phyloP scores from a whole-genome alignment of 352 stramenopile genomes.

The Vaucheria bursata region DNA sequence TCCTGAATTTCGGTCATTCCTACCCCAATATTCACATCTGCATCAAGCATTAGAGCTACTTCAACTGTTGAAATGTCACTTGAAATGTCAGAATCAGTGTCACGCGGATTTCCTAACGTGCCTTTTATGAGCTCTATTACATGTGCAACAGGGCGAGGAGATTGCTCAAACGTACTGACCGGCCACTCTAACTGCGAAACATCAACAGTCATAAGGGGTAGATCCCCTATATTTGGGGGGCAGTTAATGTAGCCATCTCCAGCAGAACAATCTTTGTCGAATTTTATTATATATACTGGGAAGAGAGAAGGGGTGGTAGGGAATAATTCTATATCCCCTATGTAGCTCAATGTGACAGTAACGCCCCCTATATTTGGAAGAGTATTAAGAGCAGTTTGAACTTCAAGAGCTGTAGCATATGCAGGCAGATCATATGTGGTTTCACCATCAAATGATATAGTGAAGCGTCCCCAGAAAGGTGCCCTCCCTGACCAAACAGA shows the following conservation, averaged over 20 bases:
- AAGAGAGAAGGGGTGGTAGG: constrained; percentile 46
- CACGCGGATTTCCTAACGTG: constrained; percentile 54
- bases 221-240: constrained; percentile 49
- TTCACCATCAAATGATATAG: constrained; percentile 54
- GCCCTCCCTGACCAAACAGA: constrained; percentile 61
- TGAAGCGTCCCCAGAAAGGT: constrained; percentile 72
- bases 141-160: constrained; percentile 42
- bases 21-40: constrained; percentile 50
- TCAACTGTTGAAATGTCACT: constrained; percentile 47
- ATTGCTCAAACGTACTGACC: constrained; percentile 24
- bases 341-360: constrained; percentile 58
- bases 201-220: constrained; percentile 27
- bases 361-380: constrained; percentile 68
- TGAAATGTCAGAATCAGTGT: constrained; percentile 11
- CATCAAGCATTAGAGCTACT: constrained; percentile 44
- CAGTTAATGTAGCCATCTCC: constrained; percentile 26
- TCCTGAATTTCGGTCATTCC: constrained; percentile 55
- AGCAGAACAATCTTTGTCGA: constrained; percentile 50
- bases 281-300: constrained; percentile 55
- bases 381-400: constrained; percentile 64
- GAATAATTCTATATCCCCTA: too few species aligned
- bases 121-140: constrained; percentile 57
- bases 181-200: constrained; percentile 16
- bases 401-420: constrained; percentile 53
- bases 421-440: constrained; percentile 60